phyloP scores from a whole-genome alignment of 768 basidiomycete genomes.

The Lactarius quietus region DNA sequence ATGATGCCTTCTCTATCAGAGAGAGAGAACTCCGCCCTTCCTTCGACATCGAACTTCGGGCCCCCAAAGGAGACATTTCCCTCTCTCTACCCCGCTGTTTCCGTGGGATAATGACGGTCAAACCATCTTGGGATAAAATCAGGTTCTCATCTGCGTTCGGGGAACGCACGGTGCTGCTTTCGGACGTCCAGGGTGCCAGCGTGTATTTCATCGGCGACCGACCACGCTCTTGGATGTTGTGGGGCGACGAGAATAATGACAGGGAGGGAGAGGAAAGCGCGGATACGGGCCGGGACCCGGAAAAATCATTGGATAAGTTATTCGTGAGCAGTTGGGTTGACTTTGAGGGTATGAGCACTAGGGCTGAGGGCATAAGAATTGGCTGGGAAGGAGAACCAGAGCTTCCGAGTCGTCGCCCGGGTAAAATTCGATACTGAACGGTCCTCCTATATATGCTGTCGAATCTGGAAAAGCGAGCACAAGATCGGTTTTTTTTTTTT shows the following conservation, averaged over 20 bases:
- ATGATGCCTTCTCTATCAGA: neutral
- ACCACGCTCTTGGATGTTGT: neutral
- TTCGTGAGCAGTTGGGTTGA: too few relatives aligned
- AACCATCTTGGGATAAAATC: neutral
- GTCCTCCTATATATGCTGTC: too few relatives aligned
- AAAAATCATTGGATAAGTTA: too few relatives aligned
- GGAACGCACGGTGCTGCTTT: neutral
- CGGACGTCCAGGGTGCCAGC: neutral
- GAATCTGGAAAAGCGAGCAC: too few relatives aligned
- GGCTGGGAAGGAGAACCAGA: too few relatives aligned
- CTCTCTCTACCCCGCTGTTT: slow-evolving; percentile 11
- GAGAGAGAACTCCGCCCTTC: neutral
- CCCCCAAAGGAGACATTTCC: slow-evolving; percentile 1
- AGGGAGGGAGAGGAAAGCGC: too few relatives aligned
- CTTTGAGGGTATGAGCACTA: too few relatives aligned
- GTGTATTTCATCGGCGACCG: slow-evolving; percentile 12
- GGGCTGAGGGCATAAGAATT: too few relatives aligned
- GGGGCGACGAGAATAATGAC: neutral
- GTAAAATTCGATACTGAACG: too few relatives aligned
- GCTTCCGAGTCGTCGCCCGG: too few relatives aligned
- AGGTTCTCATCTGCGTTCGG: slow-evolving; percentile 1
- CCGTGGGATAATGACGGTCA: slow-evolving; percentile 8
- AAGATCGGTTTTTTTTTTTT: too few relatives aligned
- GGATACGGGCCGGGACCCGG: too few relatives aligned
- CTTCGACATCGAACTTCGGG: neutral